Conservation (phyloP, 2,329 filamentous ascomycete species). For the Colletotrichum falcatum region DNA sequence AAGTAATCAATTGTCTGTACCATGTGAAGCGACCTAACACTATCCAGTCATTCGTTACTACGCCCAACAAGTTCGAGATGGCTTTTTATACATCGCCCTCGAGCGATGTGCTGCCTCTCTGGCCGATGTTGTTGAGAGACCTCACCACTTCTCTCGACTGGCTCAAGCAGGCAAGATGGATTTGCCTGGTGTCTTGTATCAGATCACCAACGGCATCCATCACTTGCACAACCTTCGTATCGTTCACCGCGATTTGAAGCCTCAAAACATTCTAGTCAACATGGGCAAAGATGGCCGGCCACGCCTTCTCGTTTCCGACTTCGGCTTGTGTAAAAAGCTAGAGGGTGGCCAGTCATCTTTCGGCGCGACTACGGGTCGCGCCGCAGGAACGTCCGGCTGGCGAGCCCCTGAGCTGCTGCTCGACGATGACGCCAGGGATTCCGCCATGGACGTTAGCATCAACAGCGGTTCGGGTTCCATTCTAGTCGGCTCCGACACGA, state of each 20-base stretch:
- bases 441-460: conserved; percentile 63
- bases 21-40: conserved; percentile 33
- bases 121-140: conserved; percentile 89
- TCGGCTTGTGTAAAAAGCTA: conserved; percentile 96
- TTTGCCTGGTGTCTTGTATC: conserved; percentile 82
- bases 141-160: conserved; percentile 73
- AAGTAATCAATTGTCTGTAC: conserved; percentile 44
- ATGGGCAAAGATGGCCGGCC: conserved; percentile 77
- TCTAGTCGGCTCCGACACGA: conserved; percentile 68
- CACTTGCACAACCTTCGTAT: conserved; percentile 93
- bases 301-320: conserved; percentile 95
- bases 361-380: conserved; percentile 92
- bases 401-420: conserved; percentile 93
- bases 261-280: conserved; percentile 93
- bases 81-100: conserved; percentile 95
- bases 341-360: conserved; percentile 96
- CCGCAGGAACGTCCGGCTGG: conserved; percentile 95
- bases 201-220: conserved; percentile 89
- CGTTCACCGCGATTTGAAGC: conserved; percentile 96
- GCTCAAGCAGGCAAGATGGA: conserved; percentile 80
- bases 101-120: conserved; percentile 95
- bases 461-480: conserved; percentile 72
- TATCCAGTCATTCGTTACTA: conserved; percentile 89
- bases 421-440: conserved; percentile 75
- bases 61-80: conserved; percentile 87